Evolutionary conservation across 371 early-diverging fungal species (phyloP).

Genomic region (Zychaea mexicana): DNA sequence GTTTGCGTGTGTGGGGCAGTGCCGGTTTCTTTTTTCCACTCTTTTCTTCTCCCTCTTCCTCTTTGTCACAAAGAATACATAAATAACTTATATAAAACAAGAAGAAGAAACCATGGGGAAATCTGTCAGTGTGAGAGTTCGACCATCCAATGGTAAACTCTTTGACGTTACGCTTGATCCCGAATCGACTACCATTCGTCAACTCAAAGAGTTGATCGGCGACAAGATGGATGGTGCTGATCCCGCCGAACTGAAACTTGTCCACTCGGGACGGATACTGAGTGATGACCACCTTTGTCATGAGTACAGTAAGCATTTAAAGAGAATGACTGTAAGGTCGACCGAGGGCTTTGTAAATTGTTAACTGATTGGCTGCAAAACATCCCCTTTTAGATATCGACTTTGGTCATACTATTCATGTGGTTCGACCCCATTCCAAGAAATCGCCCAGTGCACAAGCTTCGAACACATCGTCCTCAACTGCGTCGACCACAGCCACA

Average conservation of each 20-base stretch:
- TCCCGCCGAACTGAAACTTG: conserved; percentile 62
- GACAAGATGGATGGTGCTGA: conserved; percentile 49
- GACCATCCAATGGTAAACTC: conserved; percentile 43
- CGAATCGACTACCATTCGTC: conserved; percentile 47
- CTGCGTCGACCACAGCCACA: not conserved
- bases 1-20: too few relatives aligned
- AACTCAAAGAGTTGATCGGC: conserved; percentile 63
- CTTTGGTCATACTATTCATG: conserved; percentile 65
- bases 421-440: conserved; percentile 60
- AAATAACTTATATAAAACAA: not conserved
- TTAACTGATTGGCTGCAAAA: too few relatives aligned
- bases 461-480: conserved; percentile 13
- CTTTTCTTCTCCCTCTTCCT: not conserved
- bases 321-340: too few relatives aligned
- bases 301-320: conserved; percentile 56
- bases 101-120: conserved; percentile 14
- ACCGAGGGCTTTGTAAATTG: too few relatives aligned
- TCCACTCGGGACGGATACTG: conserved; percentile 73
- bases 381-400: conserved; percentile 40
- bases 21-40: too few relatives aligned
- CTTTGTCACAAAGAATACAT: not conserved
- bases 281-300: conserved; percentile 67
- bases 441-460: conserved; percentile 24
- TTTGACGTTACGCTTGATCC: conserved; percentile 40
- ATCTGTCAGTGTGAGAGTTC: conserved; percentile 36